A percentile compares a stretch with the other conserved stretches of the same genome.
Evolutionary conservation across 192 early-diverging fungal genomes (phyloP).

Genomic region (Powellomyces hirtus): DNA sequence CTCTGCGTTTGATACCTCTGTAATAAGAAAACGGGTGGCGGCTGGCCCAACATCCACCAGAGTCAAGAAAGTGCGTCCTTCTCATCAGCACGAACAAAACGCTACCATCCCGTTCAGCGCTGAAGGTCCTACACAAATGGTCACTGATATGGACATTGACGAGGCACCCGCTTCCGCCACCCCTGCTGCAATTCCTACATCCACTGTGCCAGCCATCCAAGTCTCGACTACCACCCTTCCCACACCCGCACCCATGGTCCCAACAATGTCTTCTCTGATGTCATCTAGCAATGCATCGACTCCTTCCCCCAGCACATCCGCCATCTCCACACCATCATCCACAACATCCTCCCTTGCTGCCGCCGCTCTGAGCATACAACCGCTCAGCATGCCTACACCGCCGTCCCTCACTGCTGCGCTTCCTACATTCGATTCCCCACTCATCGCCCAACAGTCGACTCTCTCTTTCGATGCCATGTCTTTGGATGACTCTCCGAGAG

Average conservation of each 20-base stretch:
- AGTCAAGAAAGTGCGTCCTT: constrained; percentile 26
- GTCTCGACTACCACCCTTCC: not conserved
- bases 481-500: constrained; percentile 24
- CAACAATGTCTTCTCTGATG: not conserved
- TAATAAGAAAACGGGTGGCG: constrained; percentile 34
- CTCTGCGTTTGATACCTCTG: constrained; percentile 40
- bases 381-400: not conserved
- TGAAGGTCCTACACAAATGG: constrained; percentile 36
- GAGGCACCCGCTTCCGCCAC: constrained; percentile 23
- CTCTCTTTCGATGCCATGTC: not conserved
- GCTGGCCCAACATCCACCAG: constrained; percentile 8
- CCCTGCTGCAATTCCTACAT: not conserved
- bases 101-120: constrained; percentile 33
- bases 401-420: constrained; percentile 5
- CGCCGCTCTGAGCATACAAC: not conserved
- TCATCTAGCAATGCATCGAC: not conserved
- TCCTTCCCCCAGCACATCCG: not conserved
- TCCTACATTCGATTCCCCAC: not conserved
- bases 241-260: not conserved
- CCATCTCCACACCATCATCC: not conserved
- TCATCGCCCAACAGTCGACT: not conserved
- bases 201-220: not conserved
- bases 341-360: not conserved
- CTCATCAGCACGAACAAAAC: constrained; percentile 20
- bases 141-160: constrained; percentile 40